Conservation (phyloP, 2,329 filamentous ascomycete species). For the Ceratocystis harringtonii region DNA sequence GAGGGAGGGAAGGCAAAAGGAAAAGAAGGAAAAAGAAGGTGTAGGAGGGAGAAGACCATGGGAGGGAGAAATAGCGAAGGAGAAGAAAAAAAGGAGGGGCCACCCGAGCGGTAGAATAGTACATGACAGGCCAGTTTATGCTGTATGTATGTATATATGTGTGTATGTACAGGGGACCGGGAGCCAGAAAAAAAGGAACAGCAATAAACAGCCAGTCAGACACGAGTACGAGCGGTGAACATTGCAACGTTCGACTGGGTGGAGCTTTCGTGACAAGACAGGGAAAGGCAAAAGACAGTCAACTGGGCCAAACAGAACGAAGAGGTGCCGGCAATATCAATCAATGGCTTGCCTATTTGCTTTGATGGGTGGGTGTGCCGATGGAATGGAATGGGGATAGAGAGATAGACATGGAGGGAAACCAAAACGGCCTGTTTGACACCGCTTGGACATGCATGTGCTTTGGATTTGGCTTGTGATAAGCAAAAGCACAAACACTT, state of each 20-base stretch:
- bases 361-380: neutral
- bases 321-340: neutral
- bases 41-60: neutral
- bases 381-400: neutral
- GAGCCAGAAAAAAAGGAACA: neutral
- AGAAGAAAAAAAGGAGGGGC: constrained; percentile 5
- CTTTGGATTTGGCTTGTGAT: neutral
- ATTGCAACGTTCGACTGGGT: neutral
- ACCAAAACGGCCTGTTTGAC: neutral
- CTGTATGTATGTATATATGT: neutral
- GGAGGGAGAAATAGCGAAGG: neutral
- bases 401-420: neutral
- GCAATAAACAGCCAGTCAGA: constrained; percentile 3
- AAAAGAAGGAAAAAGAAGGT: neutral
- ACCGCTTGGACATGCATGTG: neutral
- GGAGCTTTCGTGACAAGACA: neutral
- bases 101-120: neutral
- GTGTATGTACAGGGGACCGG: neutral
- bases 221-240: constrained; percentile 4
- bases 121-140: neutral
- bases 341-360: neutral
- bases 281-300: neutral
- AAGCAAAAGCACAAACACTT: neutral
- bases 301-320: neutral
- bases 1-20: neutral